Evolutionary conservation across 371 early-diverging fungal species (phyloP).

Genomic region (Mucor racemosus): DNA sequence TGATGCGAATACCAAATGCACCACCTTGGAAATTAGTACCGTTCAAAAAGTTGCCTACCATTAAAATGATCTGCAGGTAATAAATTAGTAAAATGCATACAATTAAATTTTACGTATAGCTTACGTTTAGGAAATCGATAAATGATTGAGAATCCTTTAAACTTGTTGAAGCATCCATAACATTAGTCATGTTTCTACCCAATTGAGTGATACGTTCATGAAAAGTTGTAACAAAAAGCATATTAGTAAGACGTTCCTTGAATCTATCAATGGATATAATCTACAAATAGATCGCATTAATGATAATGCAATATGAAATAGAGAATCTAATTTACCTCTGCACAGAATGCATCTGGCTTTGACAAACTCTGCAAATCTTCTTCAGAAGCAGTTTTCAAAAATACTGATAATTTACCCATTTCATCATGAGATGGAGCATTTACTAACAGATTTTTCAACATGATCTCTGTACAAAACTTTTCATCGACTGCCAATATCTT

Average conservation of each 20-base stretch:
- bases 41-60: conserved; percentile 94
- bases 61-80: conserved; percentile 69
- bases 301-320: background rate
- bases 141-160: conserved; percentile 59
- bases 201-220: conserved; percentile 72
- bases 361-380: conserved; percentile 71
- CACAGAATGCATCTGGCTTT: conserved; percentile 83
- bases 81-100: background rate
- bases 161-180: conserved; percentile 60
- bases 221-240: conserved; percentile 79
- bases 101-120: background rate
- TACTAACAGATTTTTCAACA: conserved; percentile 68
- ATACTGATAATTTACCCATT: conserved; percentile 73
- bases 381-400: conserved; percentile 61
- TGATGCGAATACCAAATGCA: conserved; percentile 90
- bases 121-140: conserved; percentile 59
- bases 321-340: conserved; percentile 63
- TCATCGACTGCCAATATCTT: conserved; percentile 73
- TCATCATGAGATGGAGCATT: conserved; percentile 80
- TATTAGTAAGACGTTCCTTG: conserved; percentile 76
- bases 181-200: conserved; percentile 59
- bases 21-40: conserved; percentile 87
- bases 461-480: conserved; percentile 67
- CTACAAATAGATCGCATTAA: conserved; percentile 32
- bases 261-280: conserved; percentile 83